A percentile compares a stretch with the other conserved stretches of the same genome.
Conservation (phyloP, 2,329 filamentous ascomycete species). For the Epichloe glyceriae region DNA sequence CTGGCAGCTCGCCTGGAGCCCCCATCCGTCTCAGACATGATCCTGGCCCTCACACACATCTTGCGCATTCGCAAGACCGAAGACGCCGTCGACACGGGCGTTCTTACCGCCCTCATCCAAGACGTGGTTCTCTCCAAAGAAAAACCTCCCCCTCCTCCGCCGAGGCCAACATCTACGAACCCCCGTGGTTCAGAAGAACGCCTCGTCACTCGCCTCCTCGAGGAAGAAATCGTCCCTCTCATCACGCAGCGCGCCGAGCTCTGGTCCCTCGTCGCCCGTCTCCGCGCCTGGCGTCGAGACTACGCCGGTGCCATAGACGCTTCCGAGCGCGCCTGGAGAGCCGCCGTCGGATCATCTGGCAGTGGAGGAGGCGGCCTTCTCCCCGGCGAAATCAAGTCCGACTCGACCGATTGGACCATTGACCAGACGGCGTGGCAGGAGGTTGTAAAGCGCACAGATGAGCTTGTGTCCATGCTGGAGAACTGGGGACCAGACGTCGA, state of each 20-base stretch:
- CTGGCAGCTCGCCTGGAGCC: slow-evolving; percentile 68
- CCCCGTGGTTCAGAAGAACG: slow-evolving; percentile 46
- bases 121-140: slow-evolving; percentile 46
- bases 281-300: slow-evolving; percentile 62
- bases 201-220: slow-evolving; percentile 58
- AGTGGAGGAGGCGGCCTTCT: slow-evolving; percentile 30
- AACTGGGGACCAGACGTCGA: slow-evolving; percentile 56
- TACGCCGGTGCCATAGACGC: slow-evolving; percentile 64
- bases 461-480: slow-evolving; percentile 72
- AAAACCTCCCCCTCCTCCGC: slow-evolving; percentile 13
- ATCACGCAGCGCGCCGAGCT: slow-evolving; percentile 69
- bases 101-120: slow-evolving; percentile 59
- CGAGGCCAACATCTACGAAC: slow-evolving; percentile 18
- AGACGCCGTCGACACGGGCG: slow-evolving; percentile 59
- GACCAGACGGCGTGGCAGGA: slow-evolving; percentile 53
- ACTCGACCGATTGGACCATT: slow-evolving; percentile 28
- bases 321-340: slow-evolving; percentile 82
- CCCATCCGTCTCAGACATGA: slow-evolving; percentile 60
- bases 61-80: slow-evolving; percentile 70
- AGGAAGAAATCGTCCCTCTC: slow-evolving; percentile 62
- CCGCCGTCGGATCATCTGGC: slow-evolving; percentile 42
- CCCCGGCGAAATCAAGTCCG: slow-evolving; percentile 18
- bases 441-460: slow-evolving; percentile 66
- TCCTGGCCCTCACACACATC: slow-evolving; percentile 61
- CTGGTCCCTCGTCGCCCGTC: slow-evolving; percentile 60